Percentiles rank a stretch among this genome's conserved stretches.
Conservation (phyloP, 768 basidiomycete genomes). For the Tylopilus felleus region DNA sequence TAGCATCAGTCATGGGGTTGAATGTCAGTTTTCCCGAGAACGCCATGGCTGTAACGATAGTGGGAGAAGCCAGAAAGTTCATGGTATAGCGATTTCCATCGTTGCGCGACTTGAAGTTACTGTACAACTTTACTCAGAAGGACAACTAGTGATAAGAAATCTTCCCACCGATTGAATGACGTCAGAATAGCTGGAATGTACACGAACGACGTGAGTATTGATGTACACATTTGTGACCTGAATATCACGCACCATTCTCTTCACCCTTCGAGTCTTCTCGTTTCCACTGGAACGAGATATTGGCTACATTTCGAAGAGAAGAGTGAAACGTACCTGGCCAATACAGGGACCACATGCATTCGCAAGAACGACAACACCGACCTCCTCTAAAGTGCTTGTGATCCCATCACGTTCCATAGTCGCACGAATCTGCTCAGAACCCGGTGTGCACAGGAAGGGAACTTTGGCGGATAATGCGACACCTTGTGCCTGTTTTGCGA, state of each 20-base stretch:
- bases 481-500: constrained; percentile 84
- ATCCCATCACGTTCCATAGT: constrained; percentile 95
- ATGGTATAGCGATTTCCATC: constrained; percentile 92
- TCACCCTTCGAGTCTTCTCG: constrained; percentile 82
- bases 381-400: constrained; percentile 73
- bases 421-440: constrained; percentile 94
- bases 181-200: constrained; percentile 76
- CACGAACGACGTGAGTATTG: constrained; percentile 2
- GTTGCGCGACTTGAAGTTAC: constrained; percentile 91
- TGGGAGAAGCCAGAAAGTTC: constrained; percentile 98
- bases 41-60: constrained; percentile 95
- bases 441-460: constrained; percentile 85
- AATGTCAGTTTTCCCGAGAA: constrained; percentile 93
- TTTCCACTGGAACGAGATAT: constrained; percentile 67
- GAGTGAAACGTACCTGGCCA: constrained; percentile 62
- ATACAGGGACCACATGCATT: constrained; percentile 99
- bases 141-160: neutral
- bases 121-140: constrained; percentile 18
- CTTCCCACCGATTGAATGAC: constrained; percentile 85
- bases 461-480: constrained; percentile 81
- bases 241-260: constrained; percentile 69
- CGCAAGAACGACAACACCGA: constrained; percentile 92
- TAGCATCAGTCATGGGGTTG: constrained; percentile 83
- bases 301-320: constrained; percentile 1
- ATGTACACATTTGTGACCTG: neutral